phyloP scores from a whole-genome alignment of 1,139 yeast species.

The Geotrichum aggregatum region DNA sequence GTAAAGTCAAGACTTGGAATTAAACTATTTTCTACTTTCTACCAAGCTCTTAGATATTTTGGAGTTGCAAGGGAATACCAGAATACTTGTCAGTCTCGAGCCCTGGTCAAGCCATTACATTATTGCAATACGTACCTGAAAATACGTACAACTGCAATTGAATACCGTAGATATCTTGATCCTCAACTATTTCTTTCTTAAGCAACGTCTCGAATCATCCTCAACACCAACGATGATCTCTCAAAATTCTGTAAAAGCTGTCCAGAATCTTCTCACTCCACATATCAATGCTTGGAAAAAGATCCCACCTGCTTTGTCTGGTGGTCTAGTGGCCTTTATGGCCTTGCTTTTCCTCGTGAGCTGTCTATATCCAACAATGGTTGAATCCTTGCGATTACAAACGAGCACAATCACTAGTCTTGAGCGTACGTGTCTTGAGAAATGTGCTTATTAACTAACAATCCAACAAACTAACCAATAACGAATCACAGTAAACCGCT shows the following conservation, averaged over 20 bases:
- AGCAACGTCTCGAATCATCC: too few relatives aligned
- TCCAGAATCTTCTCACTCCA: conserved; percentile 15
- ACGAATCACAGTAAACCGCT: conserved; percentile 46
- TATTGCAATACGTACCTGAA: too few relatives aligned
- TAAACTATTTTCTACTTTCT: too few relatives aligned
- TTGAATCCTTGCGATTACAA: conserved; percentile 44
- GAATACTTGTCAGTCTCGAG: too few relatives aligned
- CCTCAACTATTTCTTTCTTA: too few relatives aligned
- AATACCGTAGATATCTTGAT: too few relatives aligned
- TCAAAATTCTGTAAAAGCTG: conserved; percentile 2
- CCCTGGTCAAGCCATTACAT: too few relatives aligned
- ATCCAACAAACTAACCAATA: not conserved
- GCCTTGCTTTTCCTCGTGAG: conserved; percentile 43
- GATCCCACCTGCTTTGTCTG: conserved; percentile 60
- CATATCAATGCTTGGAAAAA: conserved; percentile 16
- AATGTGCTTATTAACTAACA: not conserved
- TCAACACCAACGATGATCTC: conserved; percentile 8
- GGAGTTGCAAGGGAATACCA: too few relatives aligned
- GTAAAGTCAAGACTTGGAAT: too few relatives aligned
- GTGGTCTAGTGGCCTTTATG: conserved; percentile 59
- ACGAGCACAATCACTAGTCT: conserved; percentile 56
- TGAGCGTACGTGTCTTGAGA: conserved; percentile 40
- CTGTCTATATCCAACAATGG: conserved; percentile 34
- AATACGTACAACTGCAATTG: too few relatives aligned
- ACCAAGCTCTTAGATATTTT: too few relatives aligned